Conservation (phyloP, 2,329 filamentous ascomycete genomes). For the Arthrobotrys sphaeroides region DNA sequence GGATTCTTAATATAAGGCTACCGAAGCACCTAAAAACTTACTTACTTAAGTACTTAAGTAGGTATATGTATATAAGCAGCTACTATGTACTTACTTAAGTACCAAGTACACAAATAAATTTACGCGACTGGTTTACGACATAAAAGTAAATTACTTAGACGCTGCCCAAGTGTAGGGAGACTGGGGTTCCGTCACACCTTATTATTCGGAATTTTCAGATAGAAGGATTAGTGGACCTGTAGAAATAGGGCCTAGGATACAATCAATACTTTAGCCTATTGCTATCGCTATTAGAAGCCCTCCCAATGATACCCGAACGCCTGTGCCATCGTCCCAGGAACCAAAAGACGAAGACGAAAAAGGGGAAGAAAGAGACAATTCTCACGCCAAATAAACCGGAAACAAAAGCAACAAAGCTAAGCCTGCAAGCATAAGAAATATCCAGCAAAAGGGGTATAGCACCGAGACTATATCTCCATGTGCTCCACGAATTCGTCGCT, state of each 20-base stretch:
- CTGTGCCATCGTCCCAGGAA: neutral
- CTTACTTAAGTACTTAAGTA: too few species aligned
- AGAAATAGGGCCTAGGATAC: neutral
- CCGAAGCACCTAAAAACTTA: too few species aligned
- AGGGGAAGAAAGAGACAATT: slow-evolving; percentile 19
- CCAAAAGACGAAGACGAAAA: too few species aligned
- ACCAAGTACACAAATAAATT: too few species aligned
- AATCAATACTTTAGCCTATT: neutral
- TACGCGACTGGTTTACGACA: too few species aligned
- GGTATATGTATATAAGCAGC: too few species aligned
- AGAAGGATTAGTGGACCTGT: neutral
- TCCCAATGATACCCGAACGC: slow-evolving; percentile 12
- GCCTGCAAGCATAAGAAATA: neutral
- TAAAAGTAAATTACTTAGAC: too few species aligned
- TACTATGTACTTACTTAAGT: too few species aligned
- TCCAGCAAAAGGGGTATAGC: slow-evolving; percentile 11
- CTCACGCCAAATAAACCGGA: slow-evolving; percentile 6
- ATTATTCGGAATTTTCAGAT: too few species aligned
- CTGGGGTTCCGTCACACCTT: too few species aligned
- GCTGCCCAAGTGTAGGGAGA: too few species aligned
- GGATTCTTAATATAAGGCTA: too few species aligned
- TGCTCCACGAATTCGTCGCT: slow-evolving; percentile 55
- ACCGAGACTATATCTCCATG: slow-evolving; percentile 54
- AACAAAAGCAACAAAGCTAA: slow-evolving; percentile 33
- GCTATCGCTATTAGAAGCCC: neutral